phyloP scores from a whole-genome alignment of 2,329 filamentous ascomycete species.

The Aspergillus fumigatus region DNA sequence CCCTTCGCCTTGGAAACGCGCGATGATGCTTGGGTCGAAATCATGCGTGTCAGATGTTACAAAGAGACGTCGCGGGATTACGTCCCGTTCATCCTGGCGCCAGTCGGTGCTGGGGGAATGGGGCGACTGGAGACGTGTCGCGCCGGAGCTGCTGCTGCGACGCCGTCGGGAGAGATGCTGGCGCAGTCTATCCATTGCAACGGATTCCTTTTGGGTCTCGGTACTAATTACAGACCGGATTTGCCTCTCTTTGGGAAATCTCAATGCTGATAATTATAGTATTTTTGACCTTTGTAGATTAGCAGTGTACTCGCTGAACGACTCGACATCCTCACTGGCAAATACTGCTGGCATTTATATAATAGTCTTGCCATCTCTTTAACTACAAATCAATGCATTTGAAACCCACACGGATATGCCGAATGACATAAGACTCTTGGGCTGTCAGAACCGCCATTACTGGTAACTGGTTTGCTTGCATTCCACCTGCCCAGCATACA shows the following conservation, averaged over 20 bases:
- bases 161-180: slow-evolving; percentile 12
- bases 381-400: background rate
- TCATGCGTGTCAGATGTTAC: slow-evolving; percentile 27
- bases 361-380: background rate
- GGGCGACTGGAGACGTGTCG: slow-evolving; percentile 2
- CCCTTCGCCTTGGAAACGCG: slow-evolving; percentile 54
- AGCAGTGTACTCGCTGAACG: background rate
- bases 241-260: too few relatives aligned
- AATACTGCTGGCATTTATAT: too few relatives aligned
- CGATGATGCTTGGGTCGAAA: slow-evolving; percentile 50
- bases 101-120: background rate
- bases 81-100: slow-evolving; percentile 11
- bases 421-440: slow-evolving; percentile 2
- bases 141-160: slow-evolving; percentile 9
- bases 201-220: too few relatives aligned
- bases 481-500: background rate
- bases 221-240: too few relatives aligned
- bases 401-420: background rate
- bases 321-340: background rate
- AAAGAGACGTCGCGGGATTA: slow-evolving; percentile 22
- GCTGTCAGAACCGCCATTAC: background rate
- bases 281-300: background rate
- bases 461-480: background rate
- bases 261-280: background rate
- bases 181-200: slow-evolving; percentile 11